phyloP scores from a whole-genome alignment of 331 rosid species.

The Saraca asoca region DNA sequence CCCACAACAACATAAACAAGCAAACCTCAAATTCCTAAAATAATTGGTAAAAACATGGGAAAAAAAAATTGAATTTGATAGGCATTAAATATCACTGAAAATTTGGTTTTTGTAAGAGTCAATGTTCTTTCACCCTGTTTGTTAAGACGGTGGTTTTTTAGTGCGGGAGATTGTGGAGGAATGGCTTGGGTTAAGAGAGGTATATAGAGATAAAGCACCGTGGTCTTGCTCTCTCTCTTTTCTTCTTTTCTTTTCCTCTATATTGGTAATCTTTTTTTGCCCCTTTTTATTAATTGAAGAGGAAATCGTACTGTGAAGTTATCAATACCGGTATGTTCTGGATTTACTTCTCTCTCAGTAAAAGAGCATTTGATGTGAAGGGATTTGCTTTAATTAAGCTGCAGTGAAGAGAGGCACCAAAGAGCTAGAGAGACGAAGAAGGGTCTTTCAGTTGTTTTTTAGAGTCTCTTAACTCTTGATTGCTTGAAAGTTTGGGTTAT shows the following conservation, averaged over 20 bases:
- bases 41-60: constrained; percentile 12
- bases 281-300: constrained; percentile 16
- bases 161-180: constrained; percentile 25
- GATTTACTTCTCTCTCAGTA: constrained; percentile 39
- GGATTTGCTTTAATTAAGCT: constrained; percentile 46
- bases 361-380: constrained; percentile 50
- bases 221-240: not conserved
- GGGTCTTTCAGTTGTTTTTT: constrained; percentile 30
- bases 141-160: constrained; percentile 31
- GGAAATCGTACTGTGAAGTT: constrained; percentile 29
- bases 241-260: not conserved
- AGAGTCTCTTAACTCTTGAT: constrained; percentile 34
- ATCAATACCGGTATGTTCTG: constrained; percentile 48
- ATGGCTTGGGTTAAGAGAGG: constrained; percentile 36
- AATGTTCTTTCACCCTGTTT: constrained; percentile 60
- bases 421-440: constrained; percentile 19
- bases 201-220: constrained; percentile 27
- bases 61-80: constrained; percentile 27
- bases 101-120: constrained; percentile 62
- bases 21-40: constrained; percentile 24
- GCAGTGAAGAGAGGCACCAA: constrained; percentile 25
- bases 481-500: not conserved
- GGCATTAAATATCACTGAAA: constrained; percentile 27
- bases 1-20: constrained; percentile 49
- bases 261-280: too few relatives aligned